These are phyloP conservation scores for Populus euphratica DNA, from an alignment of 345 rosid genomes.

Conservation along the genomic window DNA sequence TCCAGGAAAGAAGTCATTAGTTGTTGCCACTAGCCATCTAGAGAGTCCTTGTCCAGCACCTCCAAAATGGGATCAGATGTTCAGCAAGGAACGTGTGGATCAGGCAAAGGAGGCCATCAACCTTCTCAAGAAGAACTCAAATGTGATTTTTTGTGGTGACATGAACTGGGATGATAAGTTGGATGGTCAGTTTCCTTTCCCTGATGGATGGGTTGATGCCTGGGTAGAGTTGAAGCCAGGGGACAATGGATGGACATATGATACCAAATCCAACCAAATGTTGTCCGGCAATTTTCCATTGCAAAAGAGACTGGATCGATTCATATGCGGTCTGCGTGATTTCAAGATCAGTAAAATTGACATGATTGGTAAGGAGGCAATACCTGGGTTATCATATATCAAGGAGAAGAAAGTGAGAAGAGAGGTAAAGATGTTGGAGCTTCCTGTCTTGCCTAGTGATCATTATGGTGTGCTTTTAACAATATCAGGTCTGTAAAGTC, in stretches of 20 bases:
- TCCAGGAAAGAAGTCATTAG: constrained; percentile 46
- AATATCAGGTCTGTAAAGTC: constrained; percentile 31
- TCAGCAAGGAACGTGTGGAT: constrained; percentile 73
- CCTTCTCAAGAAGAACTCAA: constrained; percentile 46
- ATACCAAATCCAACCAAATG: constrained; percentile 86
- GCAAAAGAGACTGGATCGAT: constrained; percentile 72
- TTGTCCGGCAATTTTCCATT: constrained; percentile 65
- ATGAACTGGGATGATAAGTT: constrained; percentile 94
- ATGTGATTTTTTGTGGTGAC: constrained; percentile 84
- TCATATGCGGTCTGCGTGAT: constrained; percentile 58
- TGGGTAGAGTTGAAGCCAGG: constrained; percentile 72
- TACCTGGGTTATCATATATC: constrained; percentile 58
- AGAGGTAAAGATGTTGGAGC: constrained; percentile 56
- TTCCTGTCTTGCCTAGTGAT: constrained; percentile 96
- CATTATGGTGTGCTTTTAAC: constrained; percentile 90
- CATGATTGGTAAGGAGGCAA: constrained; percentile 84
- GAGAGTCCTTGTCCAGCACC: constrained; percentile 97
- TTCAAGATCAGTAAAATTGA: constrained; percentile 55
- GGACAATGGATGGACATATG: constrained; percentile 80
- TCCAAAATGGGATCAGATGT: constrained; percentile 97
- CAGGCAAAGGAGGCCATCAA: constrained; percentile 67
- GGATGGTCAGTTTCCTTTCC: constrained; percentile 72
- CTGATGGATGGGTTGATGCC: constrained; percentile 71
- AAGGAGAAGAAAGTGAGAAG: constrained; percentile 77
- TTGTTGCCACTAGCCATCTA: constrained; percentile 91